Conservation (phyloP, 2,329 filamentous ascomycete species). For the Paracoccidioides lutzii region DNA sequence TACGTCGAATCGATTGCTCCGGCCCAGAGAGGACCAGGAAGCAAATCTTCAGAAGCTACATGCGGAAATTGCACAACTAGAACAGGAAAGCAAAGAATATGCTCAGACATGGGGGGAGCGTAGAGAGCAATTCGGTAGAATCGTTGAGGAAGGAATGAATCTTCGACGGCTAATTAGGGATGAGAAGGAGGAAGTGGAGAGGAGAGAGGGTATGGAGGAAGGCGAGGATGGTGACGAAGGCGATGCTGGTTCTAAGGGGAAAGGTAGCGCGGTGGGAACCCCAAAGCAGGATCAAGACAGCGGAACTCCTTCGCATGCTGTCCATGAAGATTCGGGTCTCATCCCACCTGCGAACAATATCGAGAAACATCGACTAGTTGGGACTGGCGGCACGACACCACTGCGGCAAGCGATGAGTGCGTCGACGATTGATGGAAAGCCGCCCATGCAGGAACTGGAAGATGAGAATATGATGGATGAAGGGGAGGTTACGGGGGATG, state of each 20-base stretch:
- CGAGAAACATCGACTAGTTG: constrained; percentile 20
- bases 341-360: constrained; percentile 17
- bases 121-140: constrained; percentile 70
- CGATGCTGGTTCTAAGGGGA: constrained; percentile 37
- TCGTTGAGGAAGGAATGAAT: constrained; percentile 83
- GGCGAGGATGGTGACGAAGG: constrained; percentile 46
- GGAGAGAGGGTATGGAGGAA: constrained; percentile 66
- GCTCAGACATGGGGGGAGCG: constrained; percentile 73
- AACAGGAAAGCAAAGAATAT: constrained; percentile 72
- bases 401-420: constrained; percentile 24
- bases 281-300: constrained; percentile 38
- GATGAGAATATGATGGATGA: constrained; percentile 50
- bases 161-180: constrained; percentile 77
- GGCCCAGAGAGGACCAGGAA: constrained; percentile 71
- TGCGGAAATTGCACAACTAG: constrained; percentile 75
- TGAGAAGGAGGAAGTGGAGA: constrained; percentile 88
- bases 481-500: constrained; percentile 27
- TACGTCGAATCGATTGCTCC: constrained; percentile 63
- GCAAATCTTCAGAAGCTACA: constrained; percentile 67
- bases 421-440: constrained; percentile 23
- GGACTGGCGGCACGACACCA: constrained; percentile 23
- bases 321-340: constrained; percentile 22
- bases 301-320: constrained; percentile 22
- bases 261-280: constrained; percentile 36
- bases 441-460: constrained; percentile 32